Conservation (phyloP, 306 rosid genomes). For the Phaseolus lunatus region DNA sequence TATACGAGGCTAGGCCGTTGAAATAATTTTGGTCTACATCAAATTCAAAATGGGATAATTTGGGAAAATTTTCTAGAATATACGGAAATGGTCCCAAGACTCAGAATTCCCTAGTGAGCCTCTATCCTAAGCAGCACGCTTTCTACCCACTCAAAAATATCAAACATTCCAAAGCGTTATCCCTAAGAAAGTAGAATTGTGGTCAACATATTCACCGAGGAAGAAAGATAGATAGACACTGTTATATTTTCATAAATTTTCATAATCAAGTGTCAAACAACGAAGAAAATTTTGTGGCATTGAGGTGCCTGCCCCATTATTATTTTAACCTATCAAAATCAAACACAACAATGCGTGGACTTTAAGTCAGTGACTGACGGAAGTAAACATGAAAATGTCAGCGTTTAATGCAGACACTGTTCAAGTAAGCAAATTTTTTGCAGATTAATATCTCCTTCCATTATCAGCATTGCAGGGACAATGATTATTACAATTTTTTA, state of each 20-base stretch:
- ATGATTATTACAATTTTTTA: neutral
- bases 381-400: slow-evolving; percentile 43
- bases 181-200: slow-evolving; percentile 39
- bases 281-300: slow-evolving; percentile 25
- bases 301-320: slow-evolving; percentile 52
- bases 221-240: neutral
- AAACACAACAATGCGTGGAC: slow-evolving; percentile 41
- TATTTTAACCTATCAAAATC: slow-evolving; percentile 36
- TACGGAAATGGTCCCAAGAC: slow-evolving; percentile 37
- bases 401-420: slow-evolving; percentile 19
- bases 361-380: slow-evolving; percentile 32
- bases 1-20: neutral
- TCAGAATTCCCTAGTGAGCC: slow-evolving; percentile 6
- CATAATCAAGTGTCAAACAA: slow-evolving; percentile 14
- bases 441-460: neutral
- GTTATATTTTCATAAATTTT: neutral
- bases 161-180: slow-evolving; percentile 47
- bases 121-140: slow-evolving; percentile 32
- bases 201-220: slow-evolving; percentile 30
- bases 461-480: neutral
- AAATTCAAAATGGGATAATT: slow-evolving; percentile 12
- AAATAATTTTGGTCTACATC: neutral
- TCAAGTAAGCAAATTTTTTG: neutral
- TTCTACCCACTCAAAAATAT: slow-evolving; percentile 34
- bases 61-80: neutral